Base-by-base conservation (phyloP, 2,329 filamentous ascomycete genomes). In the Beauveria brongniartii region DNA sequence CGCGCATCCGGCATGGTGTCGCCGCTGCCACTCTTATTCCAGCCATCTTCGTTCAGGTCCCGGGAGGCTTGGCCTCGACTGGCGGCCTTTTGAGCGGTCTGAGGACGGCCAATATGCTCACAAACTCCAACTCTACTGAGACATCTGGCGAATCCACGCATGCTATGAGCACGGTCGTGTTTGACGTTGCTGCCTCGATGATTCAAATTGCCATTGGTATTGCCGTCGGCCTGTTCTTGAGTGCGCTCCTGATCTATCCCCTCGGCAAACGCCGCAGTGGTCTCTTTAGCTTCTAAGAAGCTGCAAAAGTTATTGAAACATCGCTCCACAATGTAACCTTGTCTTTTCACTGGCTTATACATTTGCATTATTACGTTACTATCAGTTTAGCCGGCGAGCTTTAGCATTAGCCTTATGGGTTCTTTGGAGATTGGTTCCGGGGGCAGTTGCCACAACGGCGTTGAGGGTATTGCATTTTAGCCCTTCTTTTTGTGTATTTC, bases 141-240 rank as follows among this genome's bases (percentile, higher is more conserved):
- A 40, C 61, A 12, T 6, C 61, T 3, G 26, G 30, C 2, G 55
- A 62, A 8, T 24, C 61, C 30, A 26, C 61, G 12, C 63, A 65
- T 6, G 63, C 64, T 34, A 64, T 70, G 22, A 74, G 75, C 62
- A 72, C 70, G 5, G 71, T 78, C 28, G 72, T 78, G 5, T 80
- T 78, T 63, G 74, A 75, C 26, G 76, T 80, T 12, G 78, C 77
- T 14, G 77, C 75, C 1, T 77, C 75, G 34, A 81, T 81, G 79
- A 78, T 81, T 44, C 77, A 81, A 67, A 80, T 81, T 61, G 79
- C 79, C 16, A 80, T 80, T 63, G 79, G 79, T 16, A 80, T 81
- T 55, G 78, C 78, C 6, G 75, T 80, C 12, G 79, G 79, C 3
- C 68, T 81, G 7, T 81, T 81, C 62, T 67, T 81, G 63, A 79